Evolutionary conservation across 73 alveolate genomes (phyloP).

Genomic region (Blepharisma stoltei): DNA sequence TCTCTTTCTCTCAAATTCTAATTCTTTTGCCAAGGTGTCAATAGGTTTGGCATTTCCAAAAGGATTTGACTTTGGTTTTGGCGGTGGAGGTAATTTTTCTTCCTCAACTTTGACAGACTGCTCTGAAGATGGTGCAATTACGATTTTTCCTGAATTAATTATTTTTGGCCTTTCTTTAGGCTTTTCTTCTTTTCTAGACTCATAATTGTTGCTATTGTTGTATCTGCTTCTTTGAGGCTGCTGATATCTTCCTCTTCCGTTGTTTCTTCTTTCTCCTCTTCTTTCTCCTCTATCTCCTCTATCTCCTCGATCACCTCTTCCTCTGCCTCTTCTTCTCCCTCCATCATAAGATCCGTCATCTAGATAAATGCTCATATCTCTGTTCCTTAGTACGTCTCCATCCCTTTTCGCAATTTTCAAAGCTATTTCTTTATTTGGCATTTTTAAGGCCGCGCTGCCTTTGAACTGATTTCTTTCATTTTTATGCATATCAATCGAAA

Average conservation of each 20-base stretch:
- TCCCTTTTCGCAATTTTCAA: not conserved
- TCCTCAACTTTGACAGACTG: not conserved
- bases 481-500: not conserved
- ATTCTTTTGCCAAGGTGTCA: constrained; percentile 7
- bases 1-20: not conserved
- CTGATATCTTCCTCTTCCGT: no score
- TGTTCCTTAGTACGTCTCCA: not conserved
- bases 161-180: no score
- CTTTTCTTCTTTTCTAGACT: no score
- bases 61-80: constrained; percentile 16
- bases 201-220: no score
- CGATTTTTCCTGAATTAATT: not conserved
- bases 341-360: not conserved
- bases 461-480: not conserved
- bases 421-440: not conserved
- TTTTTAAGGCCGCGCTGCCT: not conserved
- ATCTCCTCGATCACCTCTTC: not conserved
- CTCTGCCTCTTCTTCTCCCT: constrained; percentile 16
- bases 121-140: constrained; percentile 14
- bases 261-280: not conserved
- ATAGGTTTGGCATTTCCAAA: constrained; percentile 23
- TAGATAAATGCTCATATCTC: not conserved
- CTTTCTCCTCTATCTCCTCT: not conserved
- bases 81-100: not conserved
- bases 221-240: no score